Base-by-base conservation (phyloP, 352 stramenopile genomes). In the Phytopythium chamaehyphon region DNA sequence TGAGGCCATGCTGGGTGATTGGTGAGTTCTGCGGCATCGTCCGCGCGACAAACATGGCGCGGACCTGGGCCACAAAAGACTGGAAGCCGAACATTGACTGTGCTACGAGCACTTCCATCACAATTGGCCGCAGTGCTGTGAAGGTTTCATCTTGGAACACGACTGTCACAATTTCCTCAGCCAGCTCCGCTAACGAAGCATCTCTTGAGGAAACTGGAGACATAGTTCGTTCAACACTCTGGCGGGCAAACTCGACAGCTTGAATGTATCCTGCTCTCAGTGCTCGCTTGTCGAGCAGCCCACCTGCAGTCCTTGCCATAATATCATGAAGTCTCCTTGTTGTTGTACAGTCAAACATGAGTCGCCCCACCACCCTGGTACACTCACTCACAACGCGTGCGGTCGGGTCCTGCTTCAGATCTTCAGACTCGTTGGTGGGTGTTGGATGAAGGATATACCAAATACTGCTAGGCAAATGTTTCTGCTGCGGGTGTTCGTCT, bases 71-170 rank as follows among this genome's bases (percentile, higher is more conserved):
- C 28, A 73, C 65, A 31, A 71, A 75, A 9, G 61, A 36, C 16
- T 71, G 58, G 47, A 78, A 59, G 2, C 69, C 65, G 18, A 66
- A 58, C 69, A 78, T 73, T 3, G 33, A 56, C 23, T 61, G 71
- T 4, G 65, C 54, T 6, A 54, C 54, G 8, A 75, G 55, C 11
- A 73, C 47, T 10, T 49, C 55, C 35, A 75, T 46, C 26, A 78
- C 21, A 0, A 52, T 39, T 10, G 58, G 44, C 21, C 65, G 69
- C 23, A 78, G 47, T 11, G 51, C 47, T 49, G 65, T 61, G 18
- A 75, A 54, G 7, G 55, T 31, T 10, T 73, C 56, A 49, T 61
- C 57, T 44, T 73, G 62, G 45, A 78, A 75, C 19, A 75, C 62
- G 19, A 57, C 56, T 35, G 56, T 40, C 46, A 74, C 56, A 33